Base-by-base conservation (phyloP, 495 filamentous ascomycete genomes). In the Trichoderma parareesei region DNA sequence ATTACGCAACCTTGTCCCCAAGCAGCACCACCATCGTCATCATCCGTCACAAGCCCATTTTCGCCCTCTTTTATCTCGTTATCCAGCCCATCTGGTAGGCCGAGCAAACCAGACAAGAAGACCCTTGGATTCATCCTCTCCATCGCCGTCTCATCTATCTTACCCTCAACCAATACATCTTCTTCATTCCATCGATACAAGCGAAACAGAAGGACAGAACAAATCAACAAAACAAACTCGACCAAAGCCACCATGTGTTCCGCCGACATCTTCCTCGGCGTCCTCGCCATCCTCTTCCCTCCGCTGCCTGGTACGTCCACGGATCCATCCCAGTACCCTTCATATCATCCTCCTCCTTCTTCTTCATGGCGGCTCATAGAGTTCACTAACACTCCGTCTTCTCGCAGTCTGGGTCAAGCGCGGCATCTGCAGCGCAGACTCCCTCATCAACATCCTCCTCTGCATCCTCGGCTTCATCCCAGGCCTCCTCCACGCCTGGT, bases 401-500 rank as follows among this genome's bases (percentile, higher is more conserved):
- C 16, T 8, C 16, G 67, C 67, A 96, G 93, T 97, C 68, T 97
- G 93, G 93, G 90, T 98, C 60, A 98, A 98, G 78, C 76, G 85
- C 73, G 94, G 94, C 68, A 83, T 98, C 78, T 98, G 94, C 82
- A 89, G 87, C 64, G 92, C 90, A 48, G 95, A 98, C 82, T 91
- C 88, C 38, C 68, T 98, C 72, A 97, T 98, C 81, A 98, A 98
- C 79, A 84, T 98, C 75, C 88, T 91, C 63, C 91, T 98, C 68
- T 93, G 88, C 78, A 78, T 84, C 60, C 89, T 98, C 55, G 93
- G 95, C 75, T 95, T 85, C 76, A 68, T 98, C 67, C 94, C 94
- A 27, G 94, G 94, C 63, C 86, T 98, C 35, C 76, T 98, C 7
- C 94, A 98, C 77, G 84, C 94, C 72, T 98, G 93, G 93, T 98